Conservation (phyloP, 2,329 filamentous ascomycete species). For the Lecanoromycetidae sp. region DNA sequence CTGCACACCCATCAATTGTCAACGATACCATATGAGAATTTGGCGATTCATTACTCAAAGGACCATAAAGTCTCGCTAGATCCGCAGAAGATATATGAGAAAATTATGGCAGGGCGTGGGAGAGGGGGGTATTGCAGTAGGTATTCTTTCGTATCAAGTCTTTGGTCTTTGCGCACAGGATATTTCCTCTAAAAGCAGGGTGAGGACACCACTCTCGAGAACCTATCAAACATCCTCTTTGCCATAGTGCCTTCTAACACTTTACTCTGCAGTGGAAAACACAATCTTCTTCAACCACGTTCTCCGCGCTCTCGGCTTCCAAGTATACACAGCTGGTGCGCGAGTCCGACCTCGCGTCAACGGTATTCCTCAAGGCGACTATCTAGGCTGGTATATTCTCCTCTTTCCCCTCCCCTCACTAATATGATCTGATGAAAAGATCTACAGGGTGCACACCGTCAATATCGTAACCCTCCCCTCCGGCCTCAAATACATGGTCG, state of each 20-base stretch:
- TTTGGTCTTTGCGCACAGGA: no score
- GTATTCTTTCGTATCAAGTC: no score
- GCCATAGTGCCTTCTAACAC: no score
- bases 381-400: conserved; percentile 21
- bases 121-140: conserved; percentile 51
- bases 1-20: conserved; percentile 38
- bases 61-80: conserved; percentile 33
- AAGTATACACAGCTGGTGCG: conserved; percentile 41
- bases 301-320: conserved; percentile 40
- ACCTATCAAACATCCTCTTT: no score
- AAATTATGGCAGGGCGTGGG: conserved; percentile 31
- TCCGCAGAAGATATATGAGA: conserved; percentile 38
- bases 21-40: conserved; percentile 45
- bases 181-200: no score
- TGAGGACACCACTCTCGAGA: no score
- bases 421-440: no score
- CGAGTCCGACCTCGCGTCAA: conserved; percentile 27
- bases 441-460: conserved; percentile 37
- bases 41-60: conserved; percentile 41
- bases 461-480: conserved; percentile 42
- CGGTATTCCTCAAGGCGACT: conserved; percentile 23
- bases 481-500: conserved; percentile 39
- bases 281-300: conserved; percentile 44
- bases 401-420: no score
- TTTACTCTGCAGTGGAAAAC: no score